These are phyloP conservation scores for Myriosclerotinia duriaeana DNA, from an alignment of 2,329 filamentous ascomycete genomes.

Conservation along the genomic window DNA sequence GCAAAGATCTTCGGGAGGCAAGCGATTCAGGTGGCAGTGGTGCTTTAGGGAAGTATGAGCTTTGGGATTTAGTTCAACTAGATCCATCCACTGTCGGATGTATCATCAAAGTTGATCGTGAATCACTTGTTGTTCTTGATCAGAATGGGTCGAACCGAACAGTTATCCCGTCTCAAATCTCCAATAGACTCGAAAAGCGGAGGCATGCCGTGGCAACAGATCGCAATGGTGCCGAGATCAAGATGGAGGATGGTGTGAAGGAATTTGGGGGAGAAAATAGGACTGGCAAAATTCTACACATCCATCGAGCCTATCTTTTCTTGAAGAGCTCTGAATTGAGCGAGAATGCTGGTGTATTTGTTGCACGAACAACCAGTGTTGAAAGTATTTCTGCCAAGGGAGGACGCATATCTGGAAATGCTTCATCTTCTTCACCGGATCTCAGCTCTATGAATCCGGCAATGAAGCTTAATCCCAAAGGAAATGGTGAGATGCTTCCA, in stretches of 20 bases:
- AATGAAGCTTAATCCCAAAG: slow-evolving; percentile 66
- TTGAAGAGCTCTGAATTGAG: slow-evolving; percentile 78
- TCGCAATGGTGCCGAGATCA: slow-evolving; percentile 88
- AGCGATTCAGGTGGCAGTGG: slow-evolving; percentile 87
- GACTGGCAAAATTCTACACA: slow-evolving; percentile 86
- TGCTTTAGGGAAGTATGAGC: slow-evolving; percentile 80
- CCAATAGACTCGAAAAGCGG: slow-evolving; percentile 80
- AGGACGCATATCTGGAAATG: slow-evolving; percentile 64
- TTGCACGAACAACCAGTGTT: slow-evolving; percentile 81
- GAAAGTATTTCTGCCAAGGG: slow-evolving; percentile 93
- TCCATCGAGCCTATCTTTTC: slow-evolving; percentile 90
- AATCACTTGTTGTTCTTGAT: slow-evolving; percentile 85
- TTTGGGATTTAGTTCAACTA: slow-evolving; percentile 92
- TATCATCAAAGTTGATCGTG: slow-evolving; percentile 91
- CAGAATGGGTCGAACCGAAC: slow-evolving; percentile 82
- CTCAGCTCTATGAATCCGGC: slow-evolving; percentile 91
- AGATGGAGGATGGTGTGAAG: slow-evolving; percentile 86
- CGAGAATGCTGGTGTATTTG: slow-evolving; percentile 88
- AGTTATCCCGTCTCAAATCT: slow-evolving; percentile 86
- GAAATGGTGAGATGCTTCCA: slow-evolving; percentile 57
- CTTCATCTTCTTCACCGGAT: slow-evolving; percentile 63
- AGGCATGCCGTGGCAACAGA: slow-evolving; percentile 88
- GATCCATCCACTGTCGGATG: slow-evolving; percentile 90
- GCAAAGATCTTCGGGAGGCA: slow-evolving; percentile 91
- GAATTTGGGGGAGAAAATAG: slow-evolving; percentile 84